Conservation (phyloP, 2,329 filamentous ascomycete species). For the Colletotrichum tamarilloi region DNA sequence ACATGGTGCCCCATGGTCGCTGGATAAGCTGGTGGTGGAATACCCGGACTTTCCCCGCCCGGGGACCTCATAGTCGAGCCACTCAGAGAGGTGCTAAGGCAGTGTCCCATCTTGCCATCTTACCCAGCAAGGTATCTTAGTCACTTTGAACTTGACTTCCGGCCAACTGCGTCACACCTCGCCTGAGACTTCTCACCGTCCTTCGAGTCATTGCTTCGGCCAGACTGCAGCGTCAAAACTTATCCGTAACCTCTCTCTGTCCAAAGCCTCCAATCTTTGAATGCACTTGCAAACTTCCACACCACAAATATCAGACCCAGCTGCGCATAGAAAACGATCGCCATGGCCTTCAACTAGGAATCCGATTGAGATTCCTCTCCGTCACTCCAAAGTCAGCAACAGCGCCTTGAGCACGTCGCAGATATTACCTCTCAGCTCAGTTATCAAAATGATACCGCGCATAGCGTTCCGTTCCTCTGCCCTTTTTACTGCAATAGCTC, state of each 20-base stretch:
- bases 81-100: background rate
- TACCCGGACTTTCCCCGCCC: constrained; percentile 33
- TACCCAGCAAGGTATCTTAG: background rate
- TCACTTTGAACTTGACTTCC: background rate
- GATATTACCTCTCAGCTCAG: background rate
- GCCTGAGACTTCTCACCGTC: constrained; percentile 17
- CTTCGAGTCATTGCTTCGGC: constrained; percentile 13
- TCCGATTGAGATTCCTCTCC: background rate
- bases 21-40: background rate
- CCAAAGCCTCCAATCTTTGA: background rate
- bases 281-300: background rate
- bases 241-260: background rate
- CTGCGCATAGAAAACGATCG: background rate
- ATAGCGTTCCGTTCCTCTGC: constrained; percentile 26
- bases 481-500: constrained; percentile 24
- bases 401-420: constrained; percentile 1
- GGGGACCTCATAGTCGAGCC: background rate
- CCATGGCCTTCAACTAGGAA: constrained; percentile 28
- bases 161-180: constrained; percentile 29
- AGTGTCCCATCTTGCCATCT: background rate
- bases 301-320: background rate
- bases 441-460: constrained; percentile 35
- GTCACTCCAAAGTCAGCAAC: background rate
- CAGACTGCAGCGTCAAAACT: constrained; percentile 12
- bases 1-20: background rate